These are phyloP conservation scores for Cladosporium sp. DNA, from an alignment of 2,329 filamentous ascomycete species.

Conservation along the genomic window DNA sequence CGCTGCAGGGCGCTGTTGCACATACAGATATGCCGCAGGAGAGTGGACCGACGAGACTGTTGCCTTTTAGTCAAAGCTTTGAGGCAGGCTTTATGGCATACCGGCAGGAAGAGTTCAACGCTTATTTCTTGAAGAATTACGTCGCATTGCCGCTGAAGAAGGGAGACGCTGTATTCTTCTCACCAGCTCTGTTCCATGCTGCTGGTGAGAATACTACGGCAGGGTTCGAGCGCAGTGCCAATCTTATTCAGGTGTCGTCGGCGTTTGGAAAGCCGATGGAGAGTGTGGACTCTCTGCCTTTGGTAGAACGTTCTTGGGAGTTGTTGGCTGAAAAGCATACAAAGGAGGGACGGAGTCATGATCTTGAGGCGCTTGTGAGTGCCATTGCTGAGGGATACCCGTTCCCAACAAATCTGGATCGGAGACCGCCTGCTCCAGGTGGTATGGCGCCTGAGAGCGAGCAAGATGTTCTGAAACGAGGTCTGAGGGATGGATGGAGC, in stretches of 20 bases:
- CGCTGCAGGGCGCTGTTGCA: conserved; percentile 60
- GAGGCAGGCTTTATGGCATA: conserved; percentile 57
- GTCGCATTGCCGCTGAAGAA: conserved; percentile 50
- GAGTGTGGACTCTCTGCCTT: conserved; percentile 48
- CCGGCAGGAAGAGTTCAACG: conserved; percentile 48
- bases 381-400: conserved; percentile 57
- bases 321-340: conserved; percentile 32
- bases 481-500: conserved; percentile 40
- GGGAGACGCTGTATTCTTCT: conserved; percentile 62
- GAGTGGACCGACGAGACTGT: conserved; percentile 56
- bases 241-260: conserved; percentile 58
- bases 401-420: conserved; percentile 60
- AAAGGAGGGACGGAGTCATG: conserved; percentile 36
- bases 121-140: conserved; percentile 52
- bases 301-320: conserved; percentile 47
- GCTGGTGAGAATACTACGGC: conserved; percentile 54
- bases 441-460: conserved; percentile 60
- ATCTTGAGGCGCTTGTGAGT: conserved; percentile 45
- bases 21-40: conserved; percentile 58
- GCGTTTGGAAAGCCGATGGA: conserved; percentile 65
- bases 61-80: conserved; percentile 59
- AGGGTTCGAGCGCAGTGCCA: conserved; percentile 53
- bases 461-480: conserved; percentile 48
- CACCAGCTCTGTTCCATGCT: conserved; percentile 60
- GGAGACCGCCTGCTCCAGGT: conserved; percentile 50